Percentiles rank a stretch among this genome's conserved stretches.
phyloP scores from a whole-genome alignment of 352 stramenopile genomes.

The Phytophthora cajani region DNA sequence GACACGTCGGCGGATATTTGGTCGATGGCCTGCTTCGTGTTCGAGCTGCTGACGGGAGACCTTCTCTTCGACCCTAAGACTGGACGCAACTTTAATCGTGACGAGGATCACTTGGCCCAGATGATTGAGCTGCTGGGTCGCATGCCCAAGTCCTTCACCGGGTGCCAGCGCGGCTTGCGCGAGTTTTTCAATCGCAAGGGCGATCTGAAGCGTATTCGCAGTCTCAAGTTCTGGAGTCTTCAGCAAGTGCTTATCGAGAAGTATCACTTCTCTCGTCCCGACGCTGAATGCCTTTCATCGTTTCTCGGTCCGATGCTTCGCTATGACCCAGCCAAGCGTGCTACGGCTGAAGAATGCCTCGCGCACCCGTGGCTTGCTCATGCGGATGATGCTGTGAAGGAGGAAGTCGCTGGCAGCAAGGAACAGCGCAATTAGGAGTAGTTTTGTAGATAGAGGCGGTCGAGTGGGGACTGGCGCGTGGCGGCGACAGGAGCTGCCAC shows the following conservation, averaged over 20 bases:
- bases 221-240: conserved; percentile 98
- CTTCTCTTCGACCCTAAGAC: conserved; percentile 98
- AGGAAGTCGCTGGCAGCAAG: conserved; percentile 8
- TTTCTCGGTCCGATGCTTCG: conserved; percentile 97
- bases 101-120: conserved; percentile 98
- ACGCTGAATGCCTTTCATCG: conserved; percentile 90
- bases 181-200: conserved; percentile 98
- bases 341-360: conserved; percentile 94
- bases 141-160: conserved; percentile 95
- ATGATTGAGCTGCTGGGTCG: conserved; percentile 98
- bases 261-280: conserved; percentile 91
- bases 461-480: neutral
- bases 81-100: conserved; percentile 81
- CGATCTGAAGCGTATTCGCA: conserved; percentile 97
- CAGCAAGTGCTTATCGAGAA: conserved; percentile 97
- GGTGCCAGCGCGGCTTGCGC: conserved; percentile 78
- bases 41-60: conserved; percentile 99
- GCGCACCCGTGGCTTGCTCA: conserved; percentile 93
- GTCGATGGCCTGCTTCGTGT: conserved; percentile 98
- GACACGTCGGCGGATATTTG: conserved; percentile 99
- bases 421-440: conserved; percentile 18
- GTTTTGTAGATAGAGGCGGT: conserved; percentile 35
- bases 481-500: conserved; percentile 5
- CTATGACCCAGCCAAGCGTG: conserved; percentile 86
- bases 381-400: conserved; percentile 24